Base-by-base conservation (phyloP, 2,329 filamentous ascomycete genomes). In the Aspergillus flavus region DNA sequence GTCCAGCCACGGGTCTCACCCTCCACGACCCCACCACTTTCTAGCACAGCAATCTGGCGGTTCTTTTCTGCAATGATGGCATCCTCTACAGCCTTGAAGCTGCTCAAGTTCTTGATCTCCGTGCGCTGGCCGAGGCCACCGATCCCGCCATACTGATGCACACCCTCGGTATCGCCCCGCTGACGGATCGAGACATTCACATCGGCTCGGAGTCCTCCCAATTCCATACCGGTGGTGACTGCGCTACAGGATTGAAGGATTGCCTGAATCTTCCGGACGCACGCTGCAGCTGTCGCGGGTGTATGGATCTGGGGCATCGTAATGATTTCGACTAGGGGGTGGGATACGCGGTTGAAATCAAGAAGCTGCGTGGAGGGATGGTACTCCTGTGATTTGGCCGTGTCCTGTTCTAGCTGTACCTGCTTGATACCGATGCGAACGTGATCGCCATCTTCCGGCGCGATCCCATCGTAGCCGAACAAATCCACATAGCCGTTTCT, bases 371-470 rank as follows among this genome's bases (percentile, higher is more conserved):
- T 86, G 14, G 86, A 88, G 14, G 87, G 88, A 1, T 91, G 87
- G 69, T 94, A 89, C 32, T 92, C 89, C 45, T 94, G 85, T 0
- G 94, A 97, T 79, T 98, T 98, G 68, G 94, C 95, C 0, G 95
- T 98, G 76, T 99, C 95, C 79, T 99, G 95, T 80, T 99, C 95
- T 82, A 99, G 89, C 79, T 99, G 95, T 10, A 99, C 86, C 78
- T 98, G 95, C 77, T 95, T 91, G 73, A 99, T 96, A 34, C 91
- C 89, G 57, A 99, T 85, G 0, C 82, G 84, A 23, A 97, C 79
- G n/a, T 84, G 80, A 21, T 89, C 83, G 0, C 91, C 91, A 70
- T 93, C 90, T 70, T 91, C 86, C 0, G 87, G 83, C 0, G 90
- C 89, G 65, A 97, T 92, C 1, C 93, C 94, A 73, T 97, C 94